Percentiles rank a stretch among this genome's conserved stretches.
Conservation (phyloP, 192 early-diverging fungal species). For the Coemansia sp. region DNA sequence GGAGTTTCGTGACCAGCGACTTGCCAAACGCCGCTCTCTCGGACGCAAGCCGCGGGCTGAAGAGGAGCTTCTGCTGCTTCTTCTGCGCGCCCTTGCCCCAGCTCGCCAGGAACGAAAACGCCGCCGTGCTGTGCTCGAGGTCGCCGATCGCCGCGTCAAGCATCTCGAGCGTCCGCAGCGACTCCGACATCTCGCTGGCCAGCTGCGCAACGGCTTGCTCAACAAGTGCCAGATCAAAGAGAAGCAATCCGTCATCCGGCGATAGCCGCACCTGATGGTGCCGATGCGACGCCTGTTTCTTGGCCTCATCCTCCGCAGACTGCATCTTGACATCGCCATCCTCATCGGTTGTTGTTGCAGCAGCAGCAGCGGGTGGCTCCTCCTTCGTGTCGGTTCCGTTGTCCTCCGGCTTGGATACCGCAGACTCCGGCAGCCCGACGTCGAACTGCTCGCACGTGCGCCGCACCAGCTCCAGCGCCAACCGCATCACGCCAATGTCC, state of each 20-base stretch:
- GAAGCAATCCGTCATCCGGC: slow-evolving; percentile 58
- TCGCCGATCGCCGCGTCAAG: slow-evolving; percentile 63
- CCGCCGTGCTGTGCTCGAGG: slow-evolving; percentile 51
- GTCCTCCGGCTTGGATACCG: not conserved
- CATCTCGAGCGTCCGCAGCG: slow-evolving; percentile 60
- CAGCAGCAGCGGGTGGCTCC: not conserved
- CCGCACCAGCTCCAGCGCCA: slow-evolving; percentile 56
- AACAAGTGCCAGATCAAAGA: slow-evolving; percentile 76
- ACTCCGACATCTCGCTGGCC: slow-evolving; percentile 68
- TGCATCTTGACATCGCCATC: slow-evolving; percentile 1
- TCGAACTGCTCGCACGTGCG: slow-evolving; percentile 13
- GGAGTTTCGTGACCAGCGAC: slow-evolving; percentile 58
- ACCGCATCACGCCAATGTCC: slow-evolving; percentile 60
- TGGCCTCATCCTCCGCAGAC: not conserved
- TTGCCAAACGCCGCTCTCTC: slow-evolving; percentile 65
- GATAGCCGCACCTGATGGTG: slow-evolving; percentile 8
- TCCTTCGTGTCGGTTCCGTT: not conserved
- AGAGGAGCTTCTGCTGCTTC: slow-evolving; percentile 54
- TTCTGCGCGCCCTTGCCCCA: slow-evolving; percentile 45
- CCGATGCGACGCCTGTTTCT: not conserved
- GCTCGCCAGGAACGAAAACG: slow-evolving; percentile 32
- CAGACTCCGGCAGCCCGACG: slow-evolving; percentile 24
- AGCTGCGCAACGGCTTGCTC: slow-evolving; percentile 82
- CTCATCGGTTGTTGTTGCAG: not conserved
- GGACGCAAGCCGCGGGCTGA: slow-evolving; percentile 63